A percentile compares a stretch with the other conserved stretches of the same genome.
These are phyloP conservation scores for Trichoderma sp. DNA, from an alignment of 2,329 filamentous ascomycete species.

Conservation along the genomic window DNA sequence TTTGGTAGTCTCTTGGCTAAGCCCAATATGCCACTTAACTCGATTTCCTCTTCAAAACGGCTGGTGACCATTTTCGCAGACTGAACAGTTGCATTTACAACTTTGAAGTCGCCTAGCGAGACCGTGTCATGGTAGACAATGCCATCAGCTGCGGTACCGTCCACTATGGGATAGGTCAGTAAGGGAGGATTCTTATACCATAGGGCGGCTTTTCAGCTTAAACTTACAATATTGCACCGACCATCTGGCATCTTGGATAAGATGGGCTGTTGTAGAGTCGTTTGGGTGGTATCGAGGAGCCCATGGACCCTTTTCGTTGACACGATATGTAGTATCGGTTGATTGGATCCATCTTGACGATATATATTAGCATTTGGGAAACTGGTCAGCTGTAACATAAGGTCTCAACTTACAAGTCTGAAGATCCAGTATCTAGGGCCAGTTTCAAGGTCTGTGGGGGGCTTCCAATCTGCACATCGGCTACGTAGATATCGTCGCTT, in stretches of 20 bases:
- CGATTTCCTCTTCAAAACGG: slow-evolving; percentile 41
- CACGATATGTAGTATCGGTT: slow-evolving; percentile 42
- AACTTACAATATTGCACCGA: slow-evolving; percentile 47
- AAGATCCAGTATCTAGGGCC: slow-evolving; percentile 54
- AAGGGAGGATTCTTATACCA: background rate
- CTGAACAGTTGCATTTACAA: slow-evolving; percentile 48
- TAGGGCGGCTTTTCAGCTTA: background rate
- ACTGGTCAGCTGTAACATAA: too few relatives aligned
- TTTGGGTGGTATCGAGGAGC: slow-evolving; percentile 43
- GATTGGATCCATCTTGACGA: slow-evolving; percentile 52
- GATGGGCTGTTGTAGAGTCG: slow-evolving; percentile 42
- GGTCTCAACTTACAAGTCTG: slow-evolving; percentile 57
- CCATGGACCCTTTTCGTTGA: slow-evolving; percentile 36
- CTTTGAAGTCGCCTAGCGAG: slow-evolving; percentile 42
- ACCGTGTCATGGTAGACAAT: slow-evolving; percentile 52
- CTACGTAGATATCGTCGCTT: slow-evolving; percentile 43
- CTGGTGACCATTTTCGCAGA: slow-evolving; percentile 44
- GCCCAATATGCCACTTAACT: slow-evolving; percentile 51
- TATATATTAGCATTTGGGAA: background rate
- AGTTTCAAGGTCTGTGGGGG: slow-evolving; percentile 48
- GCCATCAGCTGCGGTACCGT: slow-evolving; percentile 45
- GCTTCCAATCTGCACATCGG: slow-evolving; percentile 45
- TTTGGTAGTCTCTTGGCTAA: slow-evolving; percentile 47
- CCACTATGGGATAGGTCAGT: slow-evolving; percentile 32
- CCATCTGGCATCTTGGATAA: slow-evolving; percentile 47